Base-by-base conservation (phyloP, 768 basidiomycete species). In the Boletus reticuloceps region DNA sequence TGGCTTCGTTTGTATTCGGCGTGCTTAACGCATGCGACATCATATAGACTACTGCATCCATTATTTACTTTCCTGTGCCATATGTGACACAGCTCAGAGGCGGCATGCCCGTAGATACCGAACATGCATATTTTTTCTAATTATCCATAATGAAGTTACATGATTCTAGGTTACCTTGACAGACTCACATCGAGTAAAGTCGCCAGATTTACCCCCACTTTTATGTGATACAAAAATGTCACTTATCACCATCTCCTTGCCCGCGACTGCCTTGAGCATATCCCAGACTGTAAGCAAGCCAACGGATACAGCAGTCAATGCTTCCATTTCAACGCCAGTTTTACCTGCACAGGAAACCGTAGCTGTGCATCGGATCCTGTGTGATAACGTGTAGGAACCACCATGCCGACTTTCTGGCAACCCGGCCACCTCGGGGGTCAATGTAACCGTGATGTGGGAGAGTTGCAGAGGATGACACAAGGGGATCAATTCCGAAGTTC, bases 251-350 rank as follows among this genome's bases (percentile, higher is more conserved):
- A 96, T 94, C 54, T 91, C 88, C 66, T 81, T 81, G n/a, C 91
- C 94, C 1, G 89, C 91, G 2, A 92, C 86, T 6, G 88, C 88
- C 72, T 95, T 94, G 31, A 94, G 79, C 93, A 96, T 94, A 66
- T 94, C 92, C 89, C 92, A 96, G 14, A 94, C 84, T 1, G 91
- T 91, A 51, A 95, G 74, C 32, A 91, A 77, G 6, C 85, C 86
- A 31, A 89, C 76, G 2, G 85, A 85, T 10, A 91, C 93, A 22
- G 86, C 87, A n/a, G 86, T 90, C 53, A 95, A 68, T 22, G 93
- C 94, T 72, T 97, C 95, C 89, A 98, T 94, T 75, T 94, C 91
- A 19, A 94, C 90, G 6, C 94, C 89, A 14, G 92, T 92, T 69
- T 85, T 85, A 14, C 90, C 89, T 68, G 85, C 81, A 60, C 87